Evolutionary conservation across 2,329 filamentous ascomycete genomes (phyloP).

Genomic region (Xylaria sp.): DNA sequence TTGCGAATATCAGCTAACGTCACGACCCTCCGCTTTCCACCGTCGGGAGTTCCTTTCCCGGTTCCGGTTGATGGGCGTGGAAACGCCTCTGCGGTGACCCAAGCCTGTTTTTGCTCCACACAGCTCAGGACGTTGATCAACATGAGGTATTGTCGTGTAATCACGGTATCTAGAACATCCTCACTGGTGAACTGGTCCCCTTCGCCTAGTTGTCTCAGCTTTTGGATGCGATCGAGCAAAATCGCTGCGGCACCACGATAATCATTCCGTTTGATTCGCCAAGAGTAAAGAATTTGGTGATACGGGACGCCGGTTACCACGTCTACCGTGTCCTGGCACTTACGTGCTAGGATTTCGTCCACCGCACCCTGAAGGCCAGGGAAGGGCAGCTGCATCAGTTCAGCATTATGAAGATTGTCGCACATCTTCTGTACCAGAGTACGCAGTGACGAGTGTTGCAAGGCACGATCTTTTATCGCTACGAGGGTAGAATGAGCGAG

Average conservation of each 20-base stretch:
- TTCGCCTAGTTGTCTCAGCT: conserved; percentile 63
- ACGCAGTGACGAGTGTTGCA: conserved; percentile 74
- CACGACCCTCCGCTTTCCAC: conserved; percentile 73
- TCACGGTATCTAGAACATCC: conserved; percentile 65
- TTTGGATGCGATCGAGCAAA: conserved; percentile 67
- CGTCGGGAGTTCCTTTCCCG: conserved; percentile 39
- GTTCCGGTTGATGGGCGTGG: conserved; percentile 38
- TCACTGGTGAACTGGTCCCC: conserved; percentile 60
- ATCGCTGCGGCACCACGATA: conserved; percentile 78
- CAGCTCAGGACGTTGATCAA: conserved; percentile 93
- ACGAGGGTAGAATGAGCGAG: conserved; percentile 80
- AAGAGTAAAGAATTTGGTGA: conserved; percentile 89
- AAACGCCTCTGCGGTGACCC: conserved; percentile 67
- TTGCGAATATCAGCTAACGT: conserved; percentile 85
- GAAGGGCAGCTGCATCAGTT: conserved; percentile 79
- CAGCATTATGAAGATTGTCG: conserved; percentile 66
- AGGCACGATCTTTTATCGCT: conserved; percentile 71
- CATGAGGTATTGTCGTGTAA: conserved; percentile 80
- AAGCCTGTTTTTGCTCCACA: conserved; percentile 78
- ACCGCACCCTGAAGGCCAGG: conserved; percentile 77
- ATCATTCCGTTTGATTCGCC: conserved; percentile 82
- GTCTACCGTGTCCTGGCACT: conserved; percentile 72
- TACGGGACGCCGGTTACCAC: conserved; percentile 72
- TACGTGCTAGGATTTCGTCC: conserved; percentile 75
- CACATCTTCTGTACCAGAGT: conserved; percentile 74